Conservation (phyloP, 257 asterid genomes). For the Gentiana straminea region DNA sequence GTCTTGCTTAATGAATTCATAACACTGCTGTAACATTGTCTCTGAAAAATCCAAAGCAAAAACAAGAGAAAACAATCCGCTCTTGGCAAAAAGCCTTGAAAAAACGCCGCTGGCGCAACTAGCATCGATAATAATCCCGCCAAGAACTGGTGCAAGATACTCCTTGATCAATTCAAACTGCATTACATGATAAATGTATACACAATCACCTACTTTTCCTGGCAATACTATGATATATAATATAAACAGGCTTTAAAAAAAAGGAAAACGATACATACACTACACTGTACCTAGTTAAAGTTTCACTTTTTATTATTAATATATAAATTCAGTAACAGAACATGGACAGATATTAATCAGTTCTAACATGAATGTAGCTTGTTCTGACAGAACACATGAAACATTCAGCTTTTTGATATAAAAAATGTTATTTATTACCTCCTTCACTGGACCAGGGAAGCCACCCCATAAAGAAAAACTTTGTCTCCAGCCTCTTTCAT, state of each 20-base stretch:
- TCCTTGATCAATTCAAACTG: slow-evolving; percentile 77
- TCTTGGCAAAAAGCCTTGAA: slow-evolving; percentile 65
- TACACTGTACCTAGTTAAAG: no score
- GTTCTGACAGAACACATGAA: no score
- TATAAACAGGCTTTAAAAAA: no score
- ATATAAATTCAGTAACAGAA: not conserved
- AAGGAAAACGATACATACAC: no score
- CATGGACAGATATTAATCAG: not conserved
- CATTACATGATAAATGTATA: slow-evolving; percentile 7
- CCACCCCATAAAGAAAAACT: slow-evolving; percentile 62
- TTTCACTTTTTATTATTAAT: no score
- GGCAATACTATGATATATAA: no score
- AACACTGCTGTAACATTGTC: slow-evolving; percentile 67
- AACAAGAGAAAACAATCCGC: slow-evolving; percentile 60
- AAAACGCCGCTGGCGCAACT: slow-evolving; percentile 90
- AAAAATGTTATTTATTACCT: slow-evolving; percentile 28
- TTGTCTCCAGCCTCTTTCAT: slow-evolving; percentile 95
- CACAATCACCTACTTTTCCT: not conserved
- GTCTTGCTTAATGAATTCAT: slow-evolving; percentile 68
- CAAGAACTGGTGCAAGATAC: slow-evolving; percentile 59
- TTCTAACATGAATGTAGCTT: no score
- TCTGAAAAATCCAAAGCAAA: slow-evolving; percentile 81
- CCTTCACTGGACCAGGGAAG: slow-evolving; percentile 89
- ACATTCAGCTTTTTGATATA: no score
- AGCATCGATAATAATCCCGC: slow-evolving; percentile 82